phyloP scores from a whole-genome alignment of 1,139 yeast species.

The Groenewaldozyma auringiensis region DNA sequence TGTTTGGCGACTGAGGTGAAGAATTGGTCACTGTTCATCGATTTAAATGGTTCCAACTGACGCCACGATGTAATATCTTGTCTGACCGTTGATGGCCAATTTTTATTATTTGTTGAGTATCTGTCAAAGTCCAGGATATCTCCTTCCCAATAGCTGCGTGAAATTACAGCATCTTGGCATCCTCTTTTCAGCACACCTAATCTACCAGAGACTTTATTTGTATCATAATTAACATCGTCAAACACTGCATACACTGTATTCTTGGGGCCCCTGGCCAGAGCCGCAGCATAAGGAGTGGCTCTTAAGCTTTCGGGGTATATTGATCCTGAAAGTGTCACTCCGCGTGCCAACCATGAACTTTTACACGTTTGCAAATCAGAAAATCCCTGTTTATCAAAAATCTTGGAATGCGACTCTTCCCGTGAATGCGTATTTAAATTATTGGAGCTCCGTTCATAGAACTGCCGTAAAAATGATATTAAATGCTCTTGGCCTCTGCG shows the following conservation, averaged over 20 bases:
- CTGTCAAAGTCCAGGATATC: constrained; percentile 4
- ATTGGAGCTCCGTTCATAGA: background rate
- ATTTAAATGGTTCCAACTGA: constrained; percentile 1
- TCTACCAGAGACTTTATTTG: constrained; percentile 2
- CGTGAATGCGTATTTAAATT: too few species aligned
- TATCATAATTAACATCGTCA: constrained; percentile 7
- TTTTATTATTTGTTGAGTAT: background rate
- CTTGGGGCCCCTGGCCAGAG: too few species aligned
- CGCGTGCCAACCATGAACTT: background rate
- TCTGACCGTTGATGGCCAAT: constrained; percentile 1
- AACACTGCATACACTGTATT: background rate
- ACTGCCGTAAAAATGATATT: background rate
- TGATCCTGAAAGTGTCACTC: background rate
- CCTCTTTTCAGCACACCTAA: background rate
- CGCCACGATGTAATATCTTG: constrained; percentile 1
- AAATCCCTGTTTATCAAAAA: background rate
- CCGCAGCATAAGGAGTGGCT: too few species aligned
- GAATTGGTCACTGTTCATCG: constrained; percentile 1
- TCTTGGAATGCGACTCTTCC: too few species aligned
- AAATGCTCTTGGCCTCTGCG: background rate
- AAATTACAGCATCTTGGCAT: background rate
- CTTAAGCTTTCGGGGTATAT: too few species aligned
- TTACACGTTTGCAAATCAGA: background rate
- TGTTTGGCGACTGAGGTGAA: background rate
- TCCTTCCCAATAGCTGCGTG: constrained; percentile 3